Evolutionary conservation across 768 basidiomycete species (phyloP).

Genomic region (Chlorophyllum brunneum): DNA sequence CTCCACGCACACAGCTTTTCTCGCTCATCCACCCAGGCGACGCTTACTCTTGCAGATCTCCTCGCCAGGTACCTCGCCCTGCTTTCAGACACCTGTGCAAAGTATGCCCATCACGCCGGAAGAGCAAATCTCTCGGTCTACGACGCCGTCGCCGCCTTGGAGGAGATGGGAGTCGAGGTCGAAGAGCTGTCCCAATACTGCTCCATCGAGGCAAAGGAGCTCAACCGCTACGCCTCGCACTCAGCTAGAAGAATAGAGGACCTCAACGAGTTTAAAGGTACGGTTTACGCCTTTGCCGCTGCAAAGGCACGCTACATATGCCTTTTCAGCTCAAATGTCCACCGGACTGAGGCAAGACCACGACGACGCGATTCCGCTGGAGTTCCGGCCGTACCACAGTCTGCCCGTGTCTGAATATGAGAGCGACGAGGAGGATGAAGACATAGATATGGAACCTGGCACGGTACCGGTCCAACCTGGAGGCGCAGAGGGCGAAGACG

Average conservation of each 20-base stretch:
- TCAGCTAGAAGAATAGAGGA: conserved; percentile 67
- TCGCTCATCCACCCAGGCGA: conserved; percentile 70
- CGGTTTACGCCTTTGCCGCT: conserved; percentile 27
- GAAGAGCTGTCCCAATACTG: conserved; percentile 70
- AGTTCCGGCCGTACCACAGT: conserved; percentile 36
- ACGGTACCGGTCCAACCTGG: conserved; percentile 18
- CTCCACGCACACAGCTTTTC: conserved; percentile 78
- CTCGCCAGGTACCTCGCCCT: conserved; percentile 71
- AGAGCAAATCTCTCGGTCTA: conserved; percentile 49
- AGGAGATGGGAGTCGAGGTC: conserved; percentile 69
- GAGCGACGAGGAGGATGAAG: conserved; percentile 27
- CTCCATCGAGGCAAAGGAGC: conserved; percentile 61
- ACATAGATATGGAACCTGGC: conserved; percentile 16
- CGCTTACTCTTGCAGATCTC: conserved; percentile 67
- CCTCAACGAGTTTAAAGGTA: conserved; percentile 68
- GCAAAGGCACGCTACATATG: conserved; percentile 20
- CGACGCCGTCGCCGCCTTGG: conserved; percentile 64
- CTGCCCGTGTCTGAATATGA: conserved; percentile 30
- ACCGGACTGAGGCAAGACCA: conserved; percentile 53
- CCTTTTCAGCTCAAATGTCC: conserved; percentile 50
- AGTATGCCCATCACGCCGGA: conserved; percentile 76
- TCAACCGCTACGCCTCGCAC: conserved; percentile 63
- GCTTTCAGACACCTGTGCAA: conserved; percentile 62
- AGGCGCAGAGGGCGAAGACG: conserved; percentile 16
- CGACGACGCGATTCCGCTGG: conserved; percentile 53